Evolutionary conservation across 1,284 basidiomycete genomes (phyloP), one percentile per base, ranked within the genome.

Genomic region (Heterobasidion occidentale): DNA sequence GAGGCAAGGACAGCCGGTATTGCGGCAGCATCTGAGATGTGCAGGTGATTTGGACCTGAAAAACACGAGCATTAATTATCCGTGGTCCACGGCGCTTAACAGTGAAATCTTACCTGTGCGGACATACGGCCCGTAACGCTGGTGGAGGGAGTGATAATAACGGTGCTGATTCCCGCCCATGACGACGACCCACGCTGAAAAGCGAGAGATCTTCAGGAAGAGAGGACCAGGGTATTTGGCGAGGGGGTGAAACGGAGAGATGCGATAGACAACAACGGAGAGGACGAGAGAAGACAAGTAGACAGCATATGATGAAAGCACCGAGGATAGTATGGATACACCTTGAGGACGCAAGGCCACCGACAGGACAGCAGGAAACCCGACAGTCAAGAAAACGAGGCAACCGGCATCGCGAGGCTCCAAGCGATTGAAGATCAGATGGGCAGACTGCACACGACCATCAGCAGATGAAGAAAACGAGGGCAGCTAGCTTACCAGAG

Each of bases 241-340:
- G 9, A 79, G 65, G 6, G 76, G 76, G 56, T 79, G 77, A 55
- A 72, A 70, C 0, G 75, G 74, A 2, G 76, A 75, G 3, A 77
- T 58, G 2, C 77, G 72, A 59, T 78, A 78, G 2, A 62, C 50
- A 5, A 69, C 51, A 19, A 75, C 70, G 0, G 74, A 75, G 2
- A 58, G 46, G 15, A 65, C 35, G 12, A 76, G 61, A 2, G 45
- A 54, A 9, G 33, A 15, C 20, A 47, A 45, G 27, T 47, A 54
- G 6, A 47, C 12, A 12, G 46, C 12, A 12, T 46, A 36, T 14
- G 15, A 47, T 12, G 15, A 12, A 35, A 35, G 44, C n/a, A n/a
- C 7, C 17, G 15, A 36, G 46, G 2, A 36, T 14, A 27, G 6
- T n/a, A 27, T 35, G 45, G 19, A 36, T n/a, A 35, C n/a, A 34